phyloP scores from a whole-genome alignment of 2,329 filamentous ascomycete genomes.

The Pochonia chlamydosporia region DNA sequence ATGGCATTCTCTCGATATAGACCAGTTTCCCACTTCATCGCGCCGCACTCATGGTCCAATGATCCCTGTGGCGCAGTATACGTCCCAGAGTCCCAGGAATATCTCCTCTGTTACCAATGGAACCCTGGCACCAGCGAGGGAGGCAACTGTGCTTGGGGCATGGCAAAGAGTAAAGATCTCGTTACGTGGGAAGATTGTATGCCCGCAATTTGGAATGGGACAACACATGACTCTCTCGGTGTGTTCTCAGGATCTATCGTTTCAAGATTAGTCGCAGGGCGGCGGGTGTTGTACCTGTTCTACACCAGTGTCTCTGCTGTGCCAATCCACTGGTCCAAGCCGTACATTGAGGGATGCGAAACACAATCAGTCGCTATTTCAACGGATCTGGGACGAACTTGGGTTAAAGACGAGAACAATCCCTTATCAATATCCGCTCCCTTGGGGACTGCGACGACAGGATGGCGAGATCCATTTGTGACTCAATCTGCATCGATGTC shows the following conservation, averaged over 20 bases:
- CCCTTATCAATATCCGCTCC: constrained; percentile 15
- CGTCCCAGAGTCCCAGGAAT: constrained; percentile 32
- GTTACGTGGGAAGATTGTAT: constrained; percentile 24
- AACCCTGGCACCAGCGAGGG: constrained; percentile 16
- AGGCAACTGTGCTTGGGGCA: constrained; percentile 21
- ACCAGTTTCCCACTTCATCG: constrained; percentile 27
- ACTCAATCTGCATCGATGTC: constrained; percentile 14
- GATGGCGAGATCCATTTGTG: constrained; percentile 22
- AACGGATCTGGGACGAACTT: constrained; percentile 24
- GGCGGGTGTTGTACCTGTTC: constrained; percentile 24
- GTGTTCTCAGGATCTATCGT: constrained; percentile 40
- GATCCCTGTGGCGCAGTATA: constrained; percentile 38
- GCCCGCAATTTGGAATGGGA: constrained; percentile 14
- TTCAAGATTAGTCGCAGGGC: constrained; percentile 32
- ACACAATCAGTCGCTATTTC: constrained; percentile 35
- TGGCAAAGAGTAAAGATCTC: constrained; percentile 32
- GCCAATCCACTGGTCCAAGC: constrained; percentile 38
- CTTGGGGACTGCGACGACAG: constrained; percentile 13
- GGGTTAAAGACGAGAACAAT: constrained; percentile 15
- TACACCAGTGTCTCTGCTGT: constrained; percentile 38
- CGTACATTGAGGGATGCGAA: constrained; percentile 37
- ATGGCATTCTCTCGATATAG: constrained; percentile 10
- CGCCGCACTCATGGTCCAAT: constrained; percentile 31
- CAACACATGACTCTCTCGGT: constrained; percentile 33
- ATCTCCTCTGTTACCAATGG: constrained; percentile 35